Percentiles rank a stretch among this genome's conserved stretches.
phyloP scores from a whole-genome alignment of 1,284 basidiomycete genomes.

The Thecaphora thlaspeos region DNA sequence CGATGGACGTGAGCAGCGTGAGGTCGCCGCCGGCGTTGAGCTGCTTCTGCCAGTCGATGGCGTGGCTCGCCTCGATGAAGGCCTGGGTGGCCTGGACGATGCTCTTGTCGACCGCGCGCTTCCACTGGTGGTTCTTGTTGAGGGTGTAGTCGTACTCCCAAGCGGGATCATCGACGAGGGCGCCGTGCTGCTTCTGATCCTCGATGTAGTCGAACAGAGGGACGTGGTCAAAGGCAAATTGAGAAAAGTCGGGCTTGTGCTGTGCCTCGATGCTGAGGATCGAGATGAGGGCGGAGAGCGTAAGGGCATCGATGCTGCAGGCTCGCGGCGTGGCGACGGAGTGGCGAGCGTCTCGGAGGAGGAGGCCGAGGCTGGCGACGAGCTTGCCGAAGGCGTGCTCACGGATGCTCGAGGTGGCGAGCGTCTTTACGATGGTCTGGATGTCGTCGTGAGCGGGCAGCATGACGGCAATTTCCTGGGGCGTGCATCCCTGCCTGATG shows the following conservation, averaged over 20 bases:
- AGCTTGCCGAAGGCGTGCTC: slow-evolving; percentile 23
- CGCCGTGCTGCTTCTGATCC: slow-evolving; percentile 12
- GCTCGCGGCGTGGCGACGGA: too few relatives aligned
- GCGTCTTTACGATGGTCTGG: neutral
- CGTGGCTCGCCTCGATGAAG: slow-evolving; percentile 17
- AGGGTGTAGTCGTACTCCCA: slow-evolving; percentile 5
- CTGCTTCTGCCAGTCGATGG: slow-evolving; percentile 11
- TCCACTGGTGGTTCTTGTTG: slow-evolving; percentile 14
- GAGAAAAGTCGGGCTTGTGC: neutral
- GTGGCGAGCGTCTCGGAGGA: neutral
- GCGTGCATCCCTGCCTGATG: slow-evolving; percentile 16
- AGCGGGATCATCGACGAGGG: slow-evolving; percentile 13
- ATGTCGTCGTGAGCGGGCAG: neutral
- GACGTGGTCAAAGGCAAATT: slow-evolving; percentile 11
- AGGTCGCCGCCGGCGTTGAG: slow-evolving; percentile 10
- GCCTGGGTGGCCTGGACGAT: slow-evolving; percentile 12
- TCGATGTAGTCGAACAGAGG: slow-evolving; percentile 23
- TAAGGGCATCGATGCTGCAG: neutral
- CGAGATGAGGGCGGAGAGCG: slow-evolving; percentile 5
- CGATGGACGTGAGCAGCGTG: neutral
- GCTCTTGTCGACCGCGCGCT: slow-evolving; percentile 7
- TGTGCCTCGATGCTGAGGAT: slow-evolving; percentile 3
- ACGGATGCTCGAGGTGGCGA: slow-evolving; percentile 7
- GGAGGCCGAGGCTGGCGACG: neutral
- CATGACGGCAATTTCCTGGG: slow-evolving; percentile 14